Evolutionary conservation across 768 basidiomycete species (phyloP), one percentile per base, ranked within the genome.

Genomic region (Punctularia strigosozonata): DNA sequence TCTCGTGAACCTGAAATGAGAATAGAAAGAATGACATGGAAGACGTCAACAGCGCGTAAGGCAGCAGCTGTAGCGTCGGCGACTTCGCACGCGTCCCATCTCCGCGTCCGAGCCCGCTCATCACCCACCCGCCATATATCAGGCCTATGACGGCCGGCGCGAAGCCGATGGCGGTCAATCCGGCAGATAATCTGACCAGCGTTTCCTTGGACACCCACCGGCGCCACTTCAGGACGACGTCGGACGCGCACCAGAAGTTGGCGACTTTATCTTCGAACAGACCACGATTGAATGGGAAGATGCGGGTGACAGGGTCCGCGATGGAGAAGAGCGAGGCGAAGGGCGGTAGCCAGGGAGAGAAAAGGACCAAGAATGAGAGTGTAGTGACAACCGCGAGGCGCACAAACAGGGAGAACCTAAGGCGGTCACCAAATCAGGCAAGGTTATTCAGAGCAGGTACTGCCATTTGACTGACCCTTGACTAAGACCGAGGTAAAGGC

Each of bases 1-100:
- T 97, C 58, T 97, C 92, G 57, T 95, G 92, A 26, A 92, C 91
- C 51, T 95, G 91, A 59, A 94, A 94, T 5, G 90, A 91, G 64
- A 94, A 92, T 23, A 97, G 65, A 63, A 94, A 97, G 69, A 97
- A 95, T 6, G 90, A 83, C 66, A 97, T 72, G 0, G 86, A 83
- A 1, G 76, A 79, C 5, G 75, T 78, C 43, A 90, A 70, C 20
- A 95, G 66, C 2, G 84, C 78, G 46, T 86, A 83, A 0, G 83
- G 84, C 3, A 97, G 67, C 2, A 98, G 63, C 0, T 75, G 68
- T 18, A 83, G 58, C 20, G 82, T 68, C 4, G 73, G 72, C 0
- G 73, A 63, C 6, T 67, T 65, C 21, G 28, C 42, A 19, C 46
- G 30, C 41, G 39, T 17, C 48, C 25, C 41, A 37, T 41, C 37